Evolutionary conservation across 768 basidiomycete genomes (phyloP), one percentile per base, ranked within the genome.

Genomic region (Hysterangium stoloniferum): DNA sequence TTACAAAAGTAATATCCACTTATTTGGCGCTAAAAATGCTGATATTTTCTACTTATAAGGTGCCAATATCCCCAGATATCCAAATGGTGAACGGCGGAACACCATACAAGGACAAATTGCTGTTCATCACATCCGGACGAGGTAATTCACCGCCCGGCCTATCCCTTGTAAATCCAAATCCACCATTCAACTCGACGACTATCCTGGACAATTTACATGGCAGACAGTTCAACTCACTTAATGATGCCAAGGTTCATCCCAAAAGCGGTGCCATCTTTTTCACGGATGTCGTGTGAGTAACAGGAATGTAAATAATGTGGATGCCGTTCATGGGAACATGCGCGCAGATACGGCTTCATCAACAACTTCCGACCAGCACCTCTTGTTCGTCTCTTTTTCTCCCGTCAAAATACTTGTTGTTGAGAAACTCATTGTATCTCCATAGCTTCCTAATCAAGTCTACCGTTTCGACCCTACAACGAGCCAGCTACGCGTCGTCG

Each of bases 171-270:
- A 78, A 86, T 60, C 83, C 85, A 0, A 60, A 58, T 3, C 60
- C 75, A 6, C 86, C 86, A 0, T 71, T 80, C 64, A 84, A 87
- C 49, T 66, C 75, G 3, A 87, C 83, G 0, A 74, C 84, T 27
- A 63, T 90, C 13, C 63, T 90, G 53, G 84, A 89, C 65, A 90
- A 88, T 66, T 86, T 75, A 64, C 84, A 77, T 57, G 86, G 86
- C 1, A 70, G 84, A 2, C 86, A 87, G 56, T 91, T 88, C 67
- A 88, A 85, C 64, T 86, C 86, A 1, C 62, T 90, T 44, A 86
- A 89, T 61, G 87, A 92, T 56, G 71, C 84, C 52, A 87, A 85
- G 57, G 68, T 87, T 3, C 80, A 86, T 46, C 84, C 83, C 1
- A 63, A 65, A 4, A 82, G 74, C 54, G 79, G 79, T 32, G 76